Base-by-base conservation (phyloP, 2,329 filamentous ascomycete species). In the Venturia nashicola region DNA sequence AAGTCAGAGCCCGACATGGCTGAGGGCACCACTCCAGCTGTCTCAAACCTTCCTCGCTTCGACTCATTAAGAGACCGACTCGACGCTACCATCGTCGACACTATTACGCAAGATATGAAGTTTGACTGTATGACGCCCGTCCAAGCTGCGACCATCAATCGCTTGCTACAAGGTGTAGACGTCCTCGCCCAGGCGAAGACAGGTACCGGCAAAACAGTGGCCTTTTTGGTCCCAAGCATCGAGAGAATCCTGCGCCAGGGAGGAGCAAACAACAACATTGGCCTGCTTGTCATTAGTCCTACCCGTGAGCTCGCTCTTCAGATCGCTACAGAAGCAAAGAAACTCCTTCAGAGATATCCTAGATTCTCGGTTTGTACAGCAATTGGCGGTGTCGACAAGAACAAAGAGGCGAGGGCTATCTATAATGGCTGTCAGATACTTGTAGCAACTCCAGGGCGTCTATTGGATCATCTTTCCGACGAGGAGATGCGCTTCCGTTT, bases 401-500 rank as follows among this genome's bases (percentile, higher is more conserved):
- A 18, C 51, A 57, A n/a, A 36, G 51, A 57, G n/a, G 83, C 86
- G 68, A 97, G 97, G 79, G 73, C 75, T 72, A 83, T 84, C 36
- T 78, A 97, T 61, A 85, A 83, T 68, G 86, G 81, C 64, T 68
- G 72, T 46, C 88, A 77, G 75, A 92, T 97, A 68, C 84, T 97
- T 57, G 91, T 97, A 62, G 94, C 93, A 3, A 99, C 94, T 0
- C 94, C 94, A 0, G 94, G 94, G n/a, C 87, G 94, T 61, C 80
- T 99, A 67, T 96, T 96, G 77, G 94, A 99, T 74, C 88, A 97
- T 69, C 86, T 96, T 72, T 85, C 87, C 61, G 93, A 97, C 72
- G 90, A 88, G 64, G 86, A 86, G 16, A 85, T 94, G 63, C 84
- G 90, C 71, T 83, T 83, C 97, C 55, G 85, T 83, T 67, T 85